Evolutionary conservation across 2,329 filamentous ascomycete genomes (phyloP).

Genomic region (Cryphonectria naterciae): DNA sequence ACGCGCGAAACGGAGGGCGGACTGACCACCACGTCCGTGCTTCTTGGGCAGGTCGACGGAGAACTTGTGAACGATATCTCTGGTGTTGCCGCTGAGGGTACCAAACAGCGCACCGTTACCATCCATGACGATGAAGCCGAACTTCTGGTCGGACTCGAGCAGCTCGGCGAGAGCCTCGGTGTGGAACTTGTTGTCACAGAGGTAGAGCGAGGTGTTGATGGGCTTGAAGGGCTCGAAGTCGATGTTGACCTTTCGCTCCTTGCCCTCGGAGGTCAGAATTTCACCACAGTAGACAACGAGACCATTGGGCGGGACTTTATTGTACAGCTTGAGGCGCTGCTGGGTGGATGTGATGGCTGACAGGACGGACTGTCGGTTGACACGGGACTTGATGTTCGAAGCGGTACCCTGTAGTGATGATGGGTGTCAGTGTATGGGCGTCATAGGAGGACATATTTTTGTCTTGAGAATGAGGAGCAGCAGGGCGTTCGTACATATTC

Average conservation of each 20-base stretch:
- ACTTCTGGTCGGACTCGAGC: conserved; percentile 98
- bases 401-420: conserved; percentile 74
- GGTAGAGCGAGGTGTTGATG: conserved; percentile 98
- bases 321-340: conserved; percentile 98
- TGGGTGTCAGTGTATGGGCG: conserved; percentile 9
- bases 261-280: conserved; percentile 98
- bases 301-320: conserved; percentile 97
- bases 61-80: conserved; percentile 97
- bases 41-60: conserved; percentile 99
- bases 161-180: conserved; percentile 96
- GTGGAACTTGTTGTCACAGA: conserved; percentile 99
- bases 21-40: conserved; percentile 99
- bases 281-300: conserved; percentile 99
- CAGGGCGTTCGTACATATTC: conserved; percentile 74
- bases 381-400: conserved; percentile 99
- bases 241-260: conserved; percentile 99
- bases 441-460: neutral
- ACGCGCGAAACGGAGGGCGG: conserved; percentile 98
- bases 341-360: conserved; percentile 99
- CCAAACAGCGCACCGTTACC: conserved; percentile 98
- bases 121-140: conserved; percentile 99
- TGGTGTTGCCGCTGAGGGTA: conserved; percentile 94
- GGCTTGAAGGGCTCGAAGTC: conserved; percentile 99
- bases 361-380: conserved; percentile 96
- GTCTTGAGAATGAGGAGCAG: conserved; percentile 28